Evolutionary conservation across 2,329 filamentous ascomycete genomes (phyloP), one percentile per base, ranked within the genome.

Genomic region (Aurifilum marmelostoma): DNA sequence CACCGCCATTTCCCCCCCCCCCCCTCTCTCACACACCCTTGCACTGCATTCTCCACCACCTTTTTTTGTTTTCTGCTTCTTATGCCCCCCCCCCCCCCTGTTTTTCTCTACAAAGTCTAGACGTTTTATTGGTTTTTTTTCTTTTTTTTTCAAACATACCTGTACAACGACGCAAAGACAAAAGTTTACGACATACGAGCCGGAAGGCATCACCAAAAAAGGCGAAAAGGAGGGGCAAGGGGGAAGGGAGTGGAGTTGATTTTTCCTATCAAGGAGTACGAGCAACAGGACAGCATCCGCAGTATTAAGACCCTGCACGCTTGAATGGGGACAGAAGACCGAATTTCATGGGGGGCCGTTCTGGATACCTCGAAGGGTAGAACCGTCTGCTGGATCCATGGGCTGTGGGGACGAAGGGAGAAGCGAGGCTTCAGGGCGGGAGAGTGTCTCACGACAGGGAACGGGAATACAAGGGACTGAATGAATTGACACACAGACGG

Each of bases 1-100:
- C 67, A 81, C 61, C 80, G 82, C 71, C 82, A 81, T 67, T 68
- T 67, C 59, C 50, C 67, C 54, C 34, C 8, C n/a, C n/a, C n/a
- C n/a, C n/a, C n/a, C n/a, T n/a, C n/a, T n/a, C n/a, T 21, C 21
- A 14, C 3, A 24, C 8, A 29, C 63, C 60, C 34, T 65, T 63
- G 56, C 67, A 32, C 54, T 60, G 56, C 62, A 24, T 54, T 54
- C 56, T 65, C 43, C 43, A 54, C 54, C 27, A 64, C 39, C 37
- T 16, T 52, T 52, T 60, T 52, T 60, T 68, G 65, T 65, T 63
- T 63, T 71, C 67, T 69, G 62, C 29, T 58, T 64, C 67, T 66
- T 27, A 64, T 63, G 27, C 32, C 32, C 61, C 50, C 43, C 39
- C 39, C 14, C 6, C 14, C 3, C 3, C 18, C 18, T 43, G n/a